A percentile compares a stretch with the other conserved stretches of the same genome.
phyloP scores from a whole-genome alignment of 225 moss, liverwort and hornwort genomes.

The Physcomitrellopsis africana region DNA sequence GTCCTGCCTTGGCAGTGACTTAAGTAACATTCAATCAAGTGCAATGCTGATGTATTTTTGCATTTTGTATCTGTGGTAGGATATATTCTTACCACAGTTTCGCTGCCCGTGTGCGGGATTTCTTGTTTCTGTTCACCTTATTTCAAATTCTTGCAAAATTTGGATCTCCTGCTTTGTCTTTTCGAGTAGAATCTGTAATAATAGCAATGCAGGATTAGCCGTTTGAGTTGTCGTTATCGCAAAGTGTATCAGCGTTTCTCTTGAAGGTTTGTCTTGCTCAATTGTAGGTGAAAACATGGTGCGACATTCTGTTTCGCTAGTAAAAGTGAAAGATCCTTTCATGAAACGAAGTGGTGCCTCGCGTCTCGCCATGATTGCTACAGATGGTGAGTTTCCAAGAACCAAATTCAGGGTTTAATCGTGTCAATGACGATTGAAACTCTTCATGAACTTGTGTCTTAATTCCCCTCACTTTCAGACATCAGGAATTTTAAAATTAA shows the following conservation, averaged over 20 bases:
- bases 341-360: constrained; percentile 83
- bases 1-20: background rate
- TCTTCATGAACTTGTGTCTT: background rate
- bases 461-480: background rate
- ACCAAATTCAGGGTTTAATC: background rate
- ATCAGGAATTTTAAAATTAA: constrained; percentile 4
- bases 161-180: constrained; percentile 22
- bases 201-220: constrained; percentile 17
- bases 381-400: constrained; percentile 62
- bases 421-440: background rate
- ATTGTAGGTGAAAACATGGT: constrained; percentile 86
- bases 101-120: background rate
- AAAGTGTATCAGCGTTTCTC: background rate
- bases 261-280: constrained; percentile 8
- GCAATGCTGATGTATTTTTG: background rate
- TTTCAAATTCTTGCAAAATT: background rate
- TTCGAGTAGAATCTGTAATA: constrained; percentile 15
- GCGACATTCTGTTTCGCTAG: constrained; percentile 83
- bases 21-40: background rate
- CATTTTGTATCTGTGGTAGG: background rate
- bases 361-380: constrained; percentile 78
- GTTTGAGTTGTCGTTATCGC: constrained; percentile 14
- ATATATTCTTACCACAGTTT: background rate
- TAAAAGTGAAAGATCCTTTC: constrained; percentile 77
- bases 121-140: background rate